Percentiles rank a stretch among this genome's conserved stretches.
phyloP scores from a whole-genome alignment of 345 rosid genomes.

The Erucastrum elatum region DNA sequence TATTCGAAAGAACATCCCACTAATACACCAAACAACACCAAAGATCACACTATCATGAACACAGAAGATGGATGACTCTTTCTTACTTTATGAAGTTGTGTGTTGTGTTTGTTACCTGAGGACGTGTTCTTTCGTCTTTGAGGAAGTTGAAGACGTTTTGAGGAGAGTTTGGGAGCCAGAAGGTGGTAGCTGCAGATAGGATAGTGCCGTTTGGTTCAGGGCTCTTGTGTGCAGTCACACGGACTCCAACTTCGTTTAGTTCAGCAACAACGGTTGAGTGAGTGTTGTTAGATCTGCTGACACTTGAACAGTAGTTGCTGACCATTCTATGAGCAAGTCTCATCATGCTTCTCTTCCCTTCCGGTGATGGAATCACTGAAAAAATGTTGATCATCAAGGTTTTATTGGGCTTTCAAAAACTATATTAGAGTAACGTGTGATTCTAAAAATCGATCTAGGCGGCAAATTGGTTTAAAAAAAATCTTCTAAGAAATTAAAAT shows the following conservation, averaged over 20 bases:
- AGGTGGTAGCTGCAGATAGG: slow-evolving; percentile 89
- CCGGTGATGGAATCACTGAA: slow-evolving; percentile 76
- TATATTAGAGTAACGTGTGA: neutral
- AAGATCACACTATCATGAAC: neutral
- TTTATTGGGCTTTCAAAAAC: neutral
- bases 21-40: slow-evolving; percentile 26
- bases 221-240: slow-evolving; percentile 79
- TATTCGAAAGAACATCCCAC: slow-evolving; percentile 98
- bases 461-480: no score
- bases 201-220: slow-evolving; percentile 79
- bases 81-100: neutral
- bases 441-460: neutral
- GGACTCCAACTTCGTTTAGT: slow-evolving; percentile 65
- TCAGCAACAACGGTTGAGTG: slow-evolving; percentile 70
- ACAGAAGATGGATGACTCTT: slow-evolving; percentile 3
- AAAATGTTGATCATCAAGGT: neutral
- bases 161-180: slow-evolving; percentile 85
- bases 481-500: no score
- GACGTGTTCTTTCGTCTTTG: slow-evolving; percentile 86
- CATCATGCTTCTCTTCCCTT: slow-evolving; percentile 97
- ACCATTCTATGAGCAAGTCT: slow-evolving; percentile 94
- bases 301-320: slow-evolving; percentile 73
- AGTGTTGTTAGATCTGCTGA: slow-evolving; percentile 73
- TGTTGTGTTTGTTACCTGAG: slow-evolving; percentile 56
- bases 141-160: slow-evolving; percentile 77